Conservation (phyloP, 2,329 filamentous ascomycete species). For the Talaromyces piceae region DNA sequence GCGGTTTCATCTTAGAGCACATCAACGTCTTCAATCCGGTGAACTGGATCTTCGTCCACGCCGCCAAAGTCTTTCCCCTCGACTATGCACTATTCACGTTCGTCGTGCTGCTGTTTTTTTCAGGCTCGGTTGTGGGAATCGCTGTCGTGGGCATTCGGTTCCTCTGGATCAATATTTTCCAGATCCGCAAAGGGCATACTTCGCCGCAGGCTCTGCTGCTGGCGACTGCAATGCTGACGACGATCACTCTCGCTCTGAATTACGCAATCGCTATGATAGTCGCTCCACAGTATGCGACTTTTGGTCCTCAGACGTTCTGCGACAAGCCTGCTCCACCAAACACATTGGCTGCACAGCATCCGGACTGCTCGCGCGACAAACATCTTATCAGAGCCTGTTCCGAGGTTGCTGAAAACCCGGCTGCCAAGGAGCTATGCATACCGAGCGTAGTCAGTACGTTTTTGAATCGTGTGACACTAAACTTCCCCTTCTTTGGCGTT, state of each 20-base stretch:
- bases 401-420: constrained; percentile 62
- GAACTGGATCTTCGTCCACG: constrained; percentile 79
- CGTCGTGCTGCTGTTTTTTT: constrained; percentile 80
- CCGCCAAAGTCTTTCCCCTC: constrained; percentile 76
- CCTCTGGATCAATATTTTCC: constrained; percentile 89
- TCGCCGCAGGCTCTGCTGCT: constrained; percentile 86
- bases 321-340: constrained; percentile 56
- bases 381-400: constrained; percentile 75
- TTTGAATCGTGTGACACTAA: constrained; percentile 83
- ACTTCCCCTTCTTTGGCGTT: constrained; percentile 90
- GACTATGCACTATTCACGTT: constrained; percentile 88
- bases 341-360: constrained; percentile 57
- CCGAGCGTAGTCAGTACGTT: constrained; percentile 88
- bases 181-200: constrained; percentile 80
- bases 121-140: constrained; percentile 77
- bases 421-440: constrained; percentile 76
- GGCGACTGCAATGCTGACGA: constrained; percentile 80
- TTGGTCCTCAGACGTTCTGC: constrained; percentile 91
- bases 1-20: constrained; percentile 82
- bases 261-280: constrained; percentile 88
- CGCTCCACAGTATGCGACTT: constrained; percentile 92
- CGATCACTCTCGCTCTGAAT: constrained; percentile 86
- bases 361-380: constrained; percentile 61
- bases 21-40: constrained; percentile 93
- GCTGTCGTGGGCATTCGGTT: constrained; percentile 87